These are phyloP conservation scores for Septoria petroselini DNA, from an alignment of 2,329 filamentous ascomycete genomes.

Conservation along the genomic window DNA sequence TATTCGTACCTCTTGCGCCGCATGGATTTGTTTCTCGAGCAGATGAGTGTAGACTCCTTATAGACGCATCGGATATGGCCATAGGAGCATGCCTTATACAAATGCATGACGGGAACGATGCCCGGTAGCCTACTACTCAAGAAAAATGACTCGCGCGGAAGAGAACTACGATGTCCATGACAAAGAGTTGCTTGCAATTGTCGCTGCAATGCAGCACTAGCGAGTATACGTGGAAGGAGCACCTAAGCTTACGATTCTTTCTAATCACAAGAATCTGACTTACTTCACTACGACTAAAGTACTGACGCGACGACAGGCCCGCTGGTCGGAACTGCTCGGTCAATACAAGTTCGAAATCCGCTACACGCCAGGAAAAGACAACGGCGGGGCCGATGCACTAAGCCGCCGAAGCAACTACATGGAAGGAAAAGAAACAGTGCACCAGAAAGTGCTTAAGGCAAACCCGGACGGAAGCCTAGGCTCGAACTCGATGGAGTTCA, in stretches of 20 bases:
- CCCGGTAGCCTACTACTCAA: no score
- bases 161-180: no score
- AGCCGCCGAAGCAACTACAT: no score
- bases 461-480: constrained; percentile 5
- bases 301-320: constrained; percentile 8
- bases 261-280: constrained; percentile 19
- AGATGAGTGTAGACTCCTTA: no score
- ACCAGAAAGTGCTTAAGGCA: constrained; percentile 12
- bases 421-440: constrained; percentile 18
- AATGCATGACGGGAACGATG: not conserved
- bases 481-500: no score
- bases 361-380: constrained; percentile 21
- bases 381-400: constrained; percentile 17
- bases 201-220: no score
- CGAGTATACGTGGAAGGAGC: not conserved
- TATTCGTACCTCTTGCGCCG: no score
- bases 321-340: constrained; percentile 19
- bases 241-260: constrained; percentile 12
- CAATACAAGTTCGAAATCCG: constrained; percentile 22
- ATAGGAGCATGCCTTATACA: constrained; percentile 1
- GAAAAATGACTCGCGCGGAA: no score
- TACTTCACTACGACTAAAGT: constrained; percentile 17
- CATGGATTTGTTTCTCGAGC: no score
- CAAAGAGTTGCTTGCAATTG: no score
- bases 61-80: not conserved